Conservation (phyloP, 345 rosid species). For the Isatis tinctoria region DNA sequence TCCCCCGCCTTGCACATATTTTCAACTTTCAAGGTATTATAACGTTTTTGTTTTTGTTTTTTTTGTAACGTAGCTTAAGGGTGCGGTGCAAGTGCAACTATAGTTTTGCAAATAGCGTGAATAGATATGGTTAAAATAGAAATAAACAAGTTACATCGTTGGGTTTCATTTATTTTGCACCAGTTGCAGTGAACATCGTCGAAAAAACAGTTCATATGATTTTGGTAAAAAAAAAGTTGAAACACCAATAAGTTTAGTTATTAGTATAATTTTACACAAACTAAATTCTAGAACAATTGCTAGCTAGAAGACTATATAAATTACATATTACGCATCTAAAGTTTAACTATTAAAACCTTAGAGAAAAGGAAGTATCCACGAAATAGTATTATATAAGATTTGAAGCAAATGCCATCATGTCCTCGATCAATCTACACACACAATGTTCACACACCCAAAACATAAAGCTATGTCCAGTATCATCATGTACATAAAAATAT, state of each 20-base stretch:
- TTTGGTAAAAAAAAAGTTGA: not conserved
- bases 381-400: not conserved
- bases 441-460: constrained; percentile 6
- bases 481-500: constrained; percentile 20
- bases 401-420: not conserved
- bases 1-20: not conserved
- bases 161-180: not conserved
- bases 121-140: not conserved
- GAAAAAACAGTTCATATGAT: not conserved
- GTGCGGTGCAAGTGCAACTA: not conserved
- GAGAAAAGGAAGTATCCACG: not conserved
- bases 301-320: not conserved
- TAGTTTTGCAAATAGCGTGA: not conserved
- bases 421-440: constrained; percentile 7
- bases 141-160: not conserved
- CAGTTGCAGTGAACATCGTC: not conserved
- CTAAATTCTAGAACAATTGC: not conserved
- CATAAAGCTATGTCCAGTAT: constrained; percentile 18
- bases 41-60: not conserved
- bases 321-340: not conserved
- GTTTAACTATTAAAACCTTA: not conserved
- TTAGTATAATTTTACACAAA: not conserved
- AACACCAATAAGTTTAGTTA: not conserved
- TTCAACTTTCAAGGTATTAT: not conserved
- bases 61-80: not conserved